Conservation (phyloP, 2,329 filamentous ascomycete genomes). For the Helminthosporium solani region DNA sequence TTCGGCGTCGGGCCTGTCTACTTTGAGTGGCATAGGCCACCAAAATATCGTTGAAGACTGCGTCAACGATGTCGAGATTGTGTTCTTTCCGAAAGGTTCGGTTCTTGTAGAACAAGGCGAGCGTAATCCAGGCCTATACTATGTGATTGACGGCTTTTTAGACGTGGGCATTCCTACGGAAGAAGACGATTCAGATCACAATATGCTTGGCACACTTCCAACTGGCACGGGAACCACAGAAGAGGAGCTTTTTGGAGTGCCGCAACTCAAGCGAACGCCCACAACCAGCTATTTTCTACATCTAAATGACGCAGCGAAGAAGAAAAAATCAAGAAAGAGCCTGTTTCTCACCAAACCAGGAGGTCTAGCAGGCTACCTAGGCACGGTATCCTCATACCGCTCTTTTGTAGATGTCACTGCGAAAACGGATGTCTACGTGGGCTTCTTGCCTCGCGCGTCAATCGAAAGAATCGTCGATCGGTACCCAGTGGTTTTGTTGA, state of each 20-base stretch:
- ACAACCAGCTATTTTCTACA: slow-evolving; percentile 28
- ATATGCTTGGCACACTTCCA: slow-evolving; percentile 48
- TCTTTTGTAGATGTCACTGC: slow-evolving; percentile 97
- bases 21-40: slow-evolving; percentile 57
- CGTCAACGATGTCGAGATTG: slow-evolving; percentile 91
- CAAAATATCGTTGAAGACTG: slow-evolving; percentile 76
- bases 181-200: slow-evolving; percentile 53
- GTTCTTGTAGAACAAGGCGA: slow-evolving; percentile 96
- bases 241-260: slow-evolving; percentile 36
- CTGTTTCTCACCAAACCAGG: slow-evolving; percentile 93
- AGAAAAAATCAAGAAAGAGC: slow-evolving; percentile 63
- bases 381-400: slow-evolving; percentile 89
- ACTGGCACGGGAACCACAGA: slow-evolving; percentile 32
- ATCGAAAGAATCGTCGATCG: slow-evolving; percentile 90
- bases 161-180: slow-evolving; percentile 84
- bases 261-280: slow-evolving; percentile 25
- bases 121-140: slow-evolving; percentile 93
- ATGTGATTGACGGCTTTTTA: slow-evolving; percentile 94
- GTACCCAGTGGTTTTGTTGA: slow-evolving; percentile 88
- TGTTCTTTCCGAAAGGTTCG: slow-evolving; percentile 93
- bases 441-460: slow-evolving; percentile 81
- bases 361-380: slow-evolving; percentile 89
- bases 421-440: slow-evolving; percentile 97
- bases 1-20: slow-evolving; percentile 48
- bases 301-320: slow-evolving; percentile 34